These are phyloP conservation scores for Xylaria sp. DNA, from an alignment of 2,329 filamentous ascomycete species.

Conservation along the genomic window DNA sequence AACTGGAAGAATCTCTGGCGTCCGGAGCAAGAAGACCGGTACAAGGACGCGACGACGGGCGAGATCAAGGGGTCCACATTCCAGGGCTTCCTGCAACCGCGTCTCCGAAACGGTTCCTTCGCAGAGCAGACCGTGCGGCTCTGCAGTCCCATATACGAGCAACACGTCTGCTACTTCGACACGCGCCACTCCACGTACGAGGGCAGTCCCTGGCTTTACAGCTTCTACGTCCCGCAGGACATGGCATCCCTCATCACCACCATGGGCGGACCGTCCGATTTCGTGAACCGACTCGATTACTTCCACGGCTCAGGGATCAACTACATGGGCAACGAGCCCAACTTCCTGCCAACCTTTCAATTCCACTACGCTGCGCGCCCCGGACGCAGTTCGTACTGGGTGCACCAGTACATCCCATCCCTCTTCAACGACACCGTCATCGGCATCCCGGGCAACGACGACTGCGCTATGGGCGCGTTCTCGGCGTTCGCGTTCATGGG, in stretches of 20 bases:
- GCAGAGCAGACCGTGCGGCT: conserved; percentile 61
- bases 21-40: conserved; percentile 36
- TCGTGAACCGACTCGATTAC: conserved; percentile 57
- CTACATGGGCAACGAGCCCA: conserved; percentile 63
- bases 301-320: conserved; percentile 61
- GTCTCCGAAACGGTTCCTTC: conserved; percentile 60
- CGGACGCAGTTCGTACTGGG: conserved; percentile 47
- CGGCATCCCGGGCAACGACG: conserved; percentile 55
- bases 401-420: conserved; percentile 59
- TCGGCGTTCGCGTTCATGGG: conserved; percentile 47
- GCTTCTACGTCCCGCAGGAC: conserved; percentile 56
- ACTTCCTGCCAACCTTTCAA: conserved; percentile 48
- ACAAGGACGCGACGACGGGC: conserved; percentile 20
- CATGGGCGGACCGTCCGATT: conserved; percentile 54
- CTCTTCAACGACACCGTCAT: conserved; percentile 60
- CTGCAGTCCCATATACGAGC: conserved; percentile 50
- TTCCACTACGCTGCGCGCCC: conserved; percentile 66
- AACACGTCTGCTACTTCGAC: conserved; percentile 44
- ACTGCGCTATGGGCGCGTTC: conserved; percentile 53
- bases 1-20: conserved; percentile 69
- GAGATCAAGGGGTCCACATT: conserved; percentile 43
- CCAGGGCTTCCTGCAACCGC: conserved; percentile 65
- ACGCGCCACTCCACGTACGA: conserved; percentile 40
- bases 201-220: conserved; percentile 61
- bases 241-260: conserved; percentile 32